These are phyloP conservation scores for Leishmania major DNA, from an alignment of 208 protist species.

Conservation along the genomic window DNA sequence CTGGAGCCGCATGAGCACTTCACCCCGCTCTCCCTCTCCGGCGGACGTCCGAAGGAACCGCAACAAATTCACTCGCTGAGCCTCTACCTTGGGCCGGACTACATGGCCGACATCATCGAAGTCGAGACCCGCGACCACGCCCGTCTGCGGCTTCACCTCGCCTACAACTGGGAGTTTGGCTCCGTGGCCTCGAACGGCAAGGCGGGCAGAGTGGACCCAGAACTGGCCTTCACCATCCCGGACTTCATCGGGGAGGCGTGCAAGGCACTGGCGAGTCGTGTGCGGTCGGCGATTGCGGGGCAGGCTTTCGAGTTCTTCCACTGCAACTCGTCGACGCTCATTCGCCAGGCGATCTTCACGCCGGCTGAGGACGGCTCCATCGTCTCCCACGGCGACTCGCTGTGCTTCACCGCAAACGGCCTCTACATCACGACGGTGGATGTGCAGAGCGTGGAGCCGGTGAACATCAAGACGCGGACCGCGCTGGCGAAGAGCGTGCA, in stretches of 20 bases:
- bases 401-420: slow-evolving; percentile 90
- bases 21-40: slow-evolving; percentile 80
- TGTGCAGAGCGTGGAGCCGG: slow-evolving; percentile 93
- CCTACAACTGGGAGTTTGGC: slow-evolving; percentile 98
- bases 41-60: slow-evolving; percentile 80
- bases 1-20: slow-evolving; percentile 86
- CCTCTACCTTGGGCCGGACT: slow-evolving; percentile 95
- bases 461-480: slow-evolving; percentile 87
- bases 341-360: slow-evolving; percentile 93
- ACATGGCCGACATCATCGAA: slow-evolving; percentile 93
- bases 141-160: slow-evolving; percentile 89
- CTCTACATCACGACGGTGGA: slow-evolving; percentile 94
- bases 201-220: slow-evolving; percentile 14
- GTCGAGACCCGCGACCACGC: slow-evolving; percentile 97
- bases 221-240: slow-evolving; percentile 86
- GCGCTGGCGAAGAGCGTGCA: slow-evolving; percentile 90
- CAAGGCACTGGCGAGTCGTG: slow-evolving; percentile 93
- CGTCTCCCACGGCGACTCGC: slow-evolving; percentile 36
- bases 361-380: slow-evolving; percentile 35
- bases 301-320: slow-evolving; percentile 97
- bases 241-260: slow-evolving; percentile 97
- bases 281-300: slow-evolving; percentile 91
- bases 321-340: slow-evolving; percentile 92
- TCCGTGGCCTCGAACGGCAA: slow-evolving; percentile 8
- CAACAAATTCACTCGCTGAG: slow-evolving; percentile 90